These are phyloP conservation scores for Phragmites australis DNA, from an alignment of 176 grass and related monocot genomes.

Conservation along the genomic window DNA sequence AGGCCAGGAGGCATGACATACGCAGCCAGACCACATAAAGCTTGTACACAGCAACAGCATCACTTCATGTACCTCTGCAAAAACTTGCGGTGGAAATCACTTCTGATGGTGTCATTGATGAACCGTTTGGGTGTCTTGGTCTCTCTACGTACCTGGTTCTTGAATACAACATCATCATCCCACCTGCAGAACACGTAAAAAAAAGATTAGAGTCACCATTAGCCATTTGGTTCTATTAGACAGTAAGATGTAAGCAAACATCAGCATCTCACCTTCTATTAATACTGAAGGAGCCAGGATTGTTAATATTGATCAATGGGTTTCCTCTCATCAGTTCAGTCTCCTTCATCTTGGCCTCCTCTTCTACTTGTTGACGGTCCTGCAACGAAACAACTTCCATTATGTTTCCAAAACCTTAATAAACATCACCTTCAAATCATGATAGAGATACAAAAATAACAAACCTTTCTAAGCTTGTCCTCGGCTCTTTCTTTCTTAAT, in stretches of 20 bases:
- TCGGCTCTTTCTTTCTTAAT: conserved; percentile 92
- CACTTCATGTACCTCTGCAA: conserved; percentile 98
- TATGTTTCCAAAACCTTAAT: not conserved
- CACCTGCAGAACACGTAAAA: conserved; percentile 45
- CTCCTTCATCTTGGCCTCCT: conserved; percentile 87
- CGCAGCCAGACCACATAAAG: not conserved
- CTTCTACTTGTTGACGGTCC: conserved; percentile 79
- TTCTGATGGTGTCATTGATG: conserved; percentile 95
- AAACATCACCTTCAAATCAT: not conserved
- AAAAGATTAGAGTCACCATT: not conserved
- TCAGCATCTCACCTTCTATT: conserved; percentile 67
- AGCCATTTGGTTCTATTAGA: not conserved
- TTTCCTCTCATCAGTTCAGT: conserved; percentile 89
- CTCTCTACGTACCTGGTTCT: conserved; percentile 90
- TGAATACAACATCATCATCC: conserved; percentile 95
- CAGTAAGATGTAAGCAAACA: not conserved
- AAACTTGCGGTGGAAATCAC: conserved; percentile 96
- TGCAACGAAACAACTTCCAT: conserved; percentile 15
- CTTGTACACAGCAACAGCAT: not conserved
- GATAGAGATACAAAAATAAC: not conserved
- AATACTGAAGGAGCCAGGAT: conserved; percentile 74
- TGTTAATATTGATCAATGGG: conserved; percentile 84
- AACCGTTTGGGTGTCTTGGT: conserved; percentile 86
- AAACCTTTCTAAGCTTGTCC: conserved; percentile 85
- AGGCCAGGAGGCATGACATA: not conserved